phyloP scores from a whole-genome alignment of 1,284 basidiomycete species.

The Tilletiopsis washingtonensis region DNA sequence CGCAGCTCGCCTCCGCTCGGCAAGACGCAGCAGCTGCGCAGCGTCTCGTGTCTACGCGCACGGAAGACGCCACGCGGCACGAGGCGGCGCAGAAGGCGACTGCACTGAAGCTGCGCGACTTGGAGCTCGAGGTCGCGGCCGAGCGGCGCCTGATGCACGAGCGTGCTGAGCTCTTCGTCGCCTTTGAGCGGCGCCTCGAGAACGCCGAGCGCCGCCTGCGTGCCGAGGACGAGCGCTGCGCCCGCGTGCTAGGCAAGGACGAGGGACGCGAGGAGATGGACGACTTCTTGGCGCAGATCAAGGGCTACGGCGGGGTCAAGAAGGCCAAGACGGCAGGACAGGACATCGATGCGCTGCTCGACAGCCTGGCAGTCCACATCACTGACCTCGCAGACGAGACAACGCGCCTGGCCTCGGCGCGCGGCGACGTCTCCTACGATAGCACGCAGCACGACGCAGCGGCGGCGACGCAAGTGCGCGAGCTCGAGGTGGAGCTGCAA shows the following conservation, averaged over 20 bases:
- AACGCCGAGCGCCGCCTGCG: constrained; percentile 34
- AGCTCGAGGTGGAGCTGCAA: background rate
- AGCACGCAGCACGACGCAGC: background rate
- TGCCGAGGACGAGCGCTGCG: constrained; percentile 39
- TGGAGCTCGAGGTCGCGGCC: constrained; percentile 27
- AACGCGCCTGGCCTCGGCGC: background rate
- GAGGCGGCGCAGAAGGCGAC: no score
- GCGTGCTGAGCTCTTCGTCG: constrained; percentile 30
- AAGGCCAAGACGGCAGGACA: constrained; percentile 30
- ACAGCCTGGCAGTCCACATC: constrained; percentile 19
- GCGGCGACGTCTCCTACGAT: background rate
- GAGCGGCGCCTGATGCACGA: constrained; percentile 33
- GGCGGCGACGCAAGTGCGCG: background rate
- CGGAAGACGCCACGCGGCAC: constrained; percentile 1
- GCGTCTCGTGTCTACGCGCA: no score
- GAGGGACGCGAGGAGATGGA: constrained; percentile 47
- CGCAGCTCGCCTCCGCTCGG: no score
- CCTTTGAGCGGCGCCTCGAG: constrained; percentile 30
- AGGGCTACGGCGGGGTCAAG: constrained; percentile 16
- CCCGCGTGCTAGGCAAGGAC: constrained; percentile 39
- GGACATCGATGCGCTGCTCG: constrained; percentile 12
- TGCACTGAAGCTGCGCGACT: constrained; percentile 15
- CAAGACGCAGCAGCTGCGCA: no score
- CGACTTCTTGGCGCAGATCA: constrained; percentile 43
- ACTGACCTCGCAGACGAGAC: constrained; percentile 16